Evolutionary conservation across 2,329 filamentous ascomycete genomes (phyloP), one percentile per base, ranked within the genome.

Genomic region (Aspergillus glaucus): DNA sequence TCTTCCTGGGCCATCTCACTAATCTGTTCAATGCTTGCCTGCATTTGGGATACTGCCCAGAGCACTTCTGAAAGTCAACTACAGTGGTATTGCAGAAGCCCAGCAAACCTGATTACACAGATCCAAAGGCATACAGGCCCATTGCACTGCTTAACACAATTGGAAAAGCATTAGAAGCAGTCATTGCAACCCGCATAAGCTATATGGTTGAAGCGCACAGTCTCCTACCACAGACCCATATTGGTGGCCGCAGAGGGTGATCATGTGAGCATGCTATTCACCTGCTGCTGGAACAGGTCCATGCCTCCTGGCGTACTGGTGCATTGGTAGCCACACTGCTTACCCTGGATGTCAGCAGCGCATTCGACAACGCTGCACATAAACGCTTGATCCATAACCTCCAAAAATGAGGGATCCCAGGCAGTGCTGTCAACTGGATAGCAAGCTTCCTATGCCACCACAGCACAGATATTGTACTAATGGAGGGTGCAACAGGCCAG

Each of bases 391-490:
- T 36, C 32, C 32, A 36, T 2, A 36, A 36, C 32, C 32, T 36
- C 32, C 14, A 2, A 12, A 15, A 36, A 15, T n/a, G 12, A 6
- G 2, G 7, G 15, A 22, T 17, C 45, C 47, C 17, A 37, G 21
- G 26, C 19, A 54, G 45, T 28, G 54, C 58, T 1, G 48, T 62
- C n/a, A 39, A 34, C 15, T 62, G 50, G 57, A 53, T 57, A 19
- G 49, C 47, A 4, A 54, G 45, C 24, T 61, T 55, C 24, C 43
- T 53, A 4, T 17, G 14, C 10, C n/a, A 52, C 36, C 43, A 40
- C 2, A 47, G 24, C 5, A 50, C 44, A 4, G 14, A 41, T 12
- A 41, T 50, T 3, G 14, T 37, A 15, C 37, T 50, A 4, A 44
- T 28, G 17, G 48, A 47, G 12, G 21, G 32, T 1, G 8, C 39